These are phyloP conservation scores for Cucurbita argyrosperma DNA, from an alignment of 306 rosid genomes.

Conservation along the genomic window DNA sequence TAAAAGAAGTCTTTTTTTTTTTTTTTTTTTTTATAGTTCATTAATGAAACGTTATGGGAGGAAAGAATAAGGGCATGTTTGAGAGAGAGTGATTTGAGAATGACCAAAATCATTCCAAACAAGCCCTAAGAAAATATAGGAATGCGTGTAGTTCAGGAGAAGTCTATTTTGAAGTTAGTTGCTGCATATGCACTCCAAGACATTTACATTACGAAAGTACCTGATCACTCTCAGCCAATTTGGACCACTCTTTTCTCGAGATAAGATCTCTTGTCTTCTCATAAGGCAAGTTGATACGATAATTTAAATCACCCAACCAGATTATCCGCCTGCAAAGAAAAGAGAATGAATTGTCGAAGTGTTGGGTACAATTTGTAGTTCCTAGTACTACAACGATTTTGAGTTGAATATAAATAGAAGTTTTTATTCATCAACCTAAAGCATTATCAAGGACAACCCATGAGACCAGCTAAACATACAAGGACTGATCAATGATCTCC, in stretches of 20 bases:
- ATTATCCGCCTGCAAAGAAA: slow-evolving; percentile 55
- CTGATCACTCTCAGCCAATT: slow-evolving; percentile 70
- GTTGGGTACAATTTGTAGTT: neutral
- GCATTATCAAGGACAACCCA: neutral
- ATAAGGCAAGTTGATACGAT: slow-evolving; percentile 65
- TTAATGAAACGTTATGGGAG: neutral
- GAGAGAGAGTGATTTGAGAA: too few relatives aligned
- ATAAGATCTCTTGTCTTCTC: slow-evolving; percentile 59
- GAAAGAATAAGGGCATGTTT: too few relatives aligned
- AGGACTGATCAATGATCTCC: neutral
- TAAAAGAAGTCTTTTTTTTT: neutral
- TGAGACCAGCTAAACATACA: neutral
- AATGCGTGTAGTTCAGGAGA: neutral
- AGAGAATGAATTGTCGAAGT: neutral
- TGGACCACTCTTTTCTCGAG: slow-evolving; percentile 55
- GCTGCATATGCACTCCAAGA: neutral
- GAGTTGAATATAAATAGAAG: neutral
- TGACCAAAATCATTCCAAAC: too few relatives aligned
- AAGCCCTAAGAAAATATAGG: neutral
- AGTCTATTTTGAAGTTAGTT: neutral
- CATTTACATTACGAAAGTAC: slow-evolving; percentile 17
- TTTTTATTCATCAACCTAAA: neutral
- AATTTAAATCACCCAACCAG: slow-evolving; percentile 91
- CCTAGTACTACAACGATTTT: neutral
- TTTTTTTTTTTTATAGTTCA: neutral